phyloP scores from a whole-genome alignment of 129 eudicot species.

The Calendula officinalis region DNA sequence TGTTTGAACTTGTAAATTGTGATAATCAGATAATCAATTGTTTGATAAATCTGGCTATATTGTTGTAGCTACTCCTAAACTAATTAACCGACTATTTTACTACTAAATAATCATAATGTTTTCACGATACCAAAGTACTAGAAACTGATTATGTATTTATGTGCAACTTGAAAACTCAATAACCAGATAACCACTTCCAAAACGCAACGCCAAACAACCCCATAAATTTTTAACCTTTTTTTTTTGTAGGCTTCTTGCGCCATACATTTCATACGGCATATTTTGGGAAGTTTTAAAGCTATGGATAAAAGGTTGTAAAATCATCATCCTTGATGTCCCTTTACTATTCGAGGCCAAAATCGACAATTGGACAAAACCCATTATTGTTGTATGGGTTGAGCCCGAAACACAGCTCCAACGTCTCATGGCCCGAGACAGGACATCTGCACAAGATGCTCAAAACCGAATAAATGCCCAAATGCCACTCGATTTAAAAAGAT shows the following conservation, averaged over 20 bases:
- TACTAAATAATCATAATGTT: too few species aligned
- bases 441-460: conserved; percentile 72
- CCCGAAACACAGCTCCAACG: conserved; percentile 79
- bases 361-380: conserved; percentile 86
- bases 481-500: conserved; percentile 71
- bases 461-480: conserved; percentile 87
- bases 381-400: conserved; percentile 88
- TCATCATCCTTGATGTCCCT: conserved; percentile 80
- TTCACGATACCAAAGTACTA: too few species aligned
- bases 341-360: conserved; percentile 81
- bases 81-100: too few species aligned
- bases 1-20: too few species aligned
- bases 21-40: too few species aligned
- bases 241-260: conserved; percentile 76
- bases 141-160: too few species aligned
- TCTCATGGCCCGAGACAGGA: conserved; percentile 68
- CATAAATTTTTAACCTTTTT: too few species aligned
- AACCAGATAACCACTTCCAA: too few species aligned
- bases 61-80: too few species aligned
- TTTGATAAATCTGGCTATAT: too few species aligned
- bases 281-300: conserved; percentile 70
- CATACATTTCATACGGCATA: conserved; percentile 79
- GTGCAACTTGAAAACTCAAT: too few species aligned
- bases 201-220: too few species aligned
- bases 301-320: conserved; percentile 76